Conservation (phyloP, 2,329 filamentous ascomycete species). For the Drechslerella stenobrocha region DNA sequence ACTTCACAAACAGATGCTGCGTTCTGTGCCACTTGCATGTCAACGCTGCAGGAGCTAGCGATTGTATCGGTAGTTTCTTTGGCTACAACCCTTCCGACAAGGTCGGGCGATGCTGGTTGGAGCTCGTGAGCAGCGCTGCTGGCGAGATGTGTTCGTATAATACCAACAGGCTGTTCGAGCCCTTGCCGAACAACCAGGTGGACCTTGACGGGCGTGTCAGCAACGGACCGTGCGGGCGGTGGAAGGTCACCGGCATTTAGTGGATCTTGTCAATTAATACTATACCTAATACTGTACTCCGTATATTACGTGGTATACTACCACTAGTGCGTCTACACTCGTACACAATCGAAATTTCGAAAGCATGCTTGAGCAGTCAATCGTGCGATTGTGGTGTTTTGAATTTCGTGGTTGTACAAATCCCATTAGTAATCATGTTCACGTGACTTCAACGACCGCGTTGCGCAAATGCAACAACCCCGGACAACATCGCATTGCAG, state of each 20-base stretch:
- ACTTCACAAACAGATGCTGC: slow-evolving; percentile 13
- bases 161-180: slow-evolving; percentile 1
- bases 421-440: too few species aligned
- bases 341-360: too few species aligned
- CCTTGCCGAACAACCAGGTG: background rate
- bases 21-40: slow-evolving; percentile 19
- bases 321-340: too few species aligned
- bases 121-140: slow-evolving; percentile 15
- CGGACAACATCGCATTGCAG: too few species aligned
- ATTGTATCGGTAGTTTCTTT: slow-evolving; percentile 28
- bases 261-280: background rate
- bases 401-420: too few species aligned
- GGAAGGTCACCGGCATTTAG: slow-evolving; percentile 8
- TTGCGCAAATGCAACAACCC: too few species aligned
- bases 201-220: slow-evolving; percentile 10
- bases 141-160: slow-evolving; percentile 19
- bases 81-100: background rate
- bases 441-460: too few species aligned
- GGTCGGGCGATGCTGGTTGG: slow-evolving; percentile 14
- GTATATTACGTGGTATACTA: too few species aligned
- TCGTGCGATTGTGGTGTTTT: too few species aligned
- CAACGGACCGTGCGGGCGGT: slow-evolving; percentile 31
- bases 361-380: too few species aligned
- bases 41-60: slow-evolving; percentile 10
- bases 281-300: background rate